Percentiles rank a stretch among this genome's conserved stretches.
These are phyloP conservation scores for Osmanthus fragrans DNA, from an alignment of 257 asterid species.

Conservation along the genomic window DNA sequence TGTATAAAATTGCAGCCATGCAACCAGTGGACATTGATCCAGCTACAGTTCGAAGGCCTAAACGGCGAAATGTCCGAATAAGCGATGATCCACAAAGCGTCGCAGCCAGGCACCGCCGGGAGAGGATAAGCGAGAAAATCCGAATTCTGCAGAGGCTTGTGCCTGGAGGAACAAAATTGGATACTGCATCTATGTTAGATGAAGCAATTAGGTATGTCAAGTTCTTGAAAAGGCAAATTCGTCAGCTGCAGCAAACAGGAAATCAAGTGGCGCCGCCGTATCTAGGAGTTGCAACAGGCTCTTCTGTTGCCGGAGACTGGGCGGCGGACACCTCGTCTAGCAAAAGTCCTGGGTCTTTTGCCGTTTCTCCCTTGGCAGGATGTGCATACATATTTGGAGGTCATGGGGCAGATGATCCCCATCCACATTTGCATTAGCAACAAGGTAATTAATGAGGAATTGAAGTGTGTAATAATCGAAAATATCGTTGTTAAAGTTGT, in stretches of 20 bases:
- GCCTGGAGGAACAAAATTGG: constrained; percentile 90
- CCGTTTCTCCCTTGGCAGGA: background rate
- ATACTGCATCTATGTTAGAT: constrained; percentile 89
- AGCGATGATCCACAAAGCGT: constrained; percentile 95
- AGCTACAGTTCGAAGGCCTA: constrained; percentile 62
- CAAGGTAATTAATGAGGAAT: background rate
- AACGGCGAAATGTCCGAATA: constrained; percentile 72
- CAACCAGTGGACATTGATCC: constrained; percentile 94
- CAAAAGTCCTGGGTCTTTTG: background rate
- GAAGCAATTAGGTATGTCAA: constrained; percentile 87
- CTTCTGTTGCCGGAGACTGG: constrained; percentile 33
- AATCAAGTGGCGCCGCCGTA: constrained; percentile 16
- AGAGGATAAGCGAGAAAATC: constrained; percentile 81
- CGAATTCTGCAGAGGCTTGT: constrained; percentile 77
- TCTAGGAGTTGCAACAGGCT: background rate
- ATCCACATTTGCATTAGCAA: background rate
- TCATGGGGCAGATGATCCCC: background rate
- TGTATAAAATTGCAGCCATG: constrained; percentile 94
- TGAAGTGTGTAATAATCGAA: background rate
- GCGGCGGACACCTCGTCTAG: background rate
- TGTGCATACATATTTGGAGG: constrained; percentile 34
- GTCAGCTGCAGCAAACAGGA: constrained; percentile 41
- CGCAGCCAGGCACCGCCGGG: constrained; percentile 90
- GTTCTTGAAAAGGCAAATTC: constrained; percentile 78
- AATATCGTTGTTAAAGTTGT: background rate